phyloP scores from a whole-genome alignment of 768 basidiomycete genomes.

The Macrolepiota fuliginosa region DNA sequence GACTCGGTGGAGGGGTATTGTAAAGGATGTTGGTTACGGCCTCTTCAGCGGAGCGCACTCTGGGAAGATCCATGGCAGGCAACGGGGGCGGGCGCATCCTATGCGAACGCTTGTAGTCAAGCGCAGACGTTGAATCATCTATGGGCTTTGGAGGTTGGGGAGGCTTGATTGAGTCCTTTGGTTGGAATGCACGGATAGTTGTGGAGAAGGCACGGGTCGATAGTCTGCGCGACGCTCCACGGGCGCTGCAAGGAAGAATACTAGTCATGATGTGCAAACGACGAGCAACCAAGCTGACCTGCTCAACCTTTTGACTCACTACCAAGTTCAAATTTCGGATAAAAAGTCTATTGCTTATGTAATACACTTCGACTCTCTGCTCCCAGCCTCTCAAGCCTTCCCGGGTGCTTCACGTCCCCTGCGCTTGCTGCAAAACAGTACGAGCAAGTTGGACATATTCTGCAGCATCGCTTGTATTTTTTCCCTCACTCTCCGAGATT shows the following conservation, averaged over 20 bases:
- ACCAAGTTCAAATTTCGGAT: not conserved
- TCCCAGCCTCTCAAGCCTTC: not conserved
- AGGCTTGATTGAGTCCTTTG: constrained; percentile 30
- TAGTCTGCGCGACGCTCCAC: constrained; percentile 24
- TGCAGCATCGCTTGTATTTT: constrained; percentile 39
- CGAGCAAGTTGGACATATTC: constrained; percentile 71
- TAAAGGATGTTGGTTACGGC: constrained; percentile 97
- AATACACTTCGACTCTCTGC: constrained; percentile 1
- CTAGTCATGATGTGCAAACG: constrained; percentile 22
- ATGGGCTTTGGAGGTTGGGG: constrained; percentile 79
- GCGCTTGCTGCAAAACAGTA: constrained; percentile 47
- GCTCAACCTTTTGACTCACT: constrained; percentile 6
- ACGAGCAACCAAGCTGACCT: constrained; percentile 7
- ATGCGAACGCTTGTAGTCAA: constrained; percentile 85
- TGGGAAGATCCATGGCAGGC: constrained; percentile 82
- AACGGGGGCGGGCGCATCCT: constrained; percentile 77
- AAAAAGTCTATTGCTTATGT: constrained; percentile 16
- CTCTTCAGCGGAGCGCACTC: constrained; percentile 85
- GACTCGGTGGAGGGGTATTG: constrained; percentile 89
- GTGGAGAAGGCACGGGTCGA: constrained; percentile 37
- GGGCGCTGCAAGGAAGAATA: constrained; percentile 30
- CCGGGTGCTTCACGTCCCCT: constrained; percentile 6
- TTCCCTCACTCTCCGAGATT: constrained; percentile 54
- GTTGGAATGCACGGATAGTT: constrained; percentile 27
- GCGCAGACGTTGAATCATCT: constrained; percentile 91